Percentiles rank a stretch among this genome's conserved stretches.
These are phyloP conservation scores for Fusarium annulatum DNA, from an alignment of 2,329 filamentous ascomycete genomes.

Conservation along the genomic window DNA sequence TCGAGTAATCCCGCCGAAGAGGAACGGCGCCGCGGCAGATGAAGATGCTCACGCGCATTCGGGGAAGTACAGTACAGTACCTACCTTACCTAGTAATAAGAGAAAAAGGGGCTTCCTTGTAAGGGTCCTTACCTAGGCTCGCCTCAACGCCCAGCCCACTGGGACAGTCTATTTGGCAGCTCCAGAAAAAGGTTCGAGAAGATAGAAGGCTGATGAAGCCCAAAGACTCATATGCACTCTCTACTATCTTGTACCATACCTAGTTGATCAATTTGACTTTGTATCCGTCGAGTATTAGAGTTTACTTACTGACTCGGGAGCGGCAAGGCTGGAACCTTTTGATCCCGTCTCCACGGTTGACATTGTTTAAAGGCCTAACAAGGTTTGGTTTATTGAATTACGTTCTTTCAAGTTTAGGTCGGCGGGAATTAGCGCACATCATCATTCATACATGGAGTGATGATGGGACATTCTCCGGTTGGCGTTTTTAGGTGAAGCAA, in stretches of 20 bases:
- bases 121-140: conserved; percentile 7
- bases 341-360: not conserved
- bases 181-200: conserved; percentile 18
- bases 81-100: not conserved
- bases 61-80: not conserved
- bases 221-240: not conserved
- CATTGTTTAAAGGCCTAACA: not conserved
- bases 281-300: conserved; percentile 9
- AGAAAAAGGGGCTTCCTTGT: conserved; percentile 33
- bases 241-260: not conserved
- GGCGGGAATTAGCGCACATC: conserved; percentile 37
- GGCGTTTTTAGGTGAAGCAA: conserved; percentile 10
- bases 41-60: conserved; percentile 33
- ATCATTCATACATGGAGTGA: conserved; percentile 32
- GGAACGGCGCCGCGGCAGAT: conserved; percentile 27
- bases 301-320: conserved; percentile 31
- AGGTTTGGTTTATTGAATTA: conserved; percentile 11
- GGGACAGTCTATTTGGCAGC: conserved; percentile 14
- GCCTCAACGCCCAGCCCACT: conserved; percentile 36
- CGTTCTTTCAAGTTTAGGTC: conserved; percentile 21
- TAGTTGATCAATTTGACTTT: not conserved
- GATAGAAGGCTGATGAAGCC: not conserved
- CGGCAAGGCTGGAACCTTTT: conserved; percentile 3
- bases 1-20: conserved; percentile 21
- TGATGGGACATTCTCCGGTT: not conserved